phyloP scores from a whole-genome alignment of 345 rosid species.

The Anacardium occidentale region DNA sequence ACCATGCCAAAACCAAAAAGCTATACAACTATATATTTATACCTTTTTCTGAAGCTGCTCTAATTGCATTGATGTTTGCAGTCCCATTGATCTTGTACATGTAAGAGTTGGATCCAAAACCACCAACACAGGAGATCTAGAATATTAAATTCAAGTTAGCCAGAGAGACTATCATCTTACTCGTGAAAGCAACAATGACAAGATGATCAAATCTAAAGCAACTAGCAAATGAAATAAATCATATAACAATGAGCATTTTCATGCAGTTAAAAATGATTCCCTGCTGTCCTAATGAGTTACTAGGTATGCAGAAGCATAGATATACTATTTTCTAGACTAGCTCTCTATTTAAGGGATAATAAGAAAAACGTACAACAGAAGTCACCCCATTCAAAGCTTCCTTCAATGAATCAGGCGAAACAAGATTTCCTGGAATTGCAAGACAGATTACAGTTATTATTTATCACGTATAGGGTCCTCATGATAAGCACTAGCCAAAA shows the following conservation, averaged over 20 bases:
- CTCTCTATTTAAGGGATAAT: background rate
- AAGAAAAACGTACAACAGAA: slow-evolving; percentile 60
- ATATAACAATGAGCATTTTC: background rate
- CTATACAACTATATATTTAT: background rate
- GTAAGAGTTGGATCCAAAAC: slow-evolving; percentile 88
- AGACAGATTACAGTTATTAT: slow-evolving; percentile 18
- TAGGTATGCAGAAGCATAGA: background rate
- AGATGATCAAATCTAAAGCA: background rate
- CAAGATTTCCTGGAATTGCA: slow-evolving; percentile 61
- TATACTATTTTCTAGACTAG: background rate
- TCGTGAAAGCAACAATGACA: slow-evolving; percentile 9
- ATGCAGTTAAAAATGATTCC: background rate
- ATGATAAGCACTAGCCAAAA: slow-evolving; percentile 6
- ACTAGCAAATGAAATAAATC: slow-evolving; percentile 2
- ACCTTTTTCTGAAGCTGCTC: slow-evolving; percentile 94
- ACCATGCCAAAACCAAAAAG: background rate
- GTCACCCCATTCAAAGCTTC: slow-evolving; percentile 85
- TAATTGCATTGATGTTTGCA: slow-evolving; percentile 87
- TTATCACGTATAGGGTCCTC: background rate
- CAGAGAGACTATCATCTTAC: slow-evolving; percentile 6
- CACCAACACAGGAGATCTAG: slow-evolving; percentile 94
- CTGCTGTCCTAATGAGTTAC: background rate
- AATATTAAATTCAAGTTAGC: slow-evolving; percentile 28
- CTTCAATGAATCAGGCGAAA: slow-evolving; percentile 76
- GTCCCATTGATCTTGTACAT: slow-evolving; percentile 98